Percentiles rank a stretch among this genome's conserved stretches.
phyloP scores from a whole-genome alignment of 2,329 filamentous ascomycete species.

The Corynespora cassiicola region DNA sequence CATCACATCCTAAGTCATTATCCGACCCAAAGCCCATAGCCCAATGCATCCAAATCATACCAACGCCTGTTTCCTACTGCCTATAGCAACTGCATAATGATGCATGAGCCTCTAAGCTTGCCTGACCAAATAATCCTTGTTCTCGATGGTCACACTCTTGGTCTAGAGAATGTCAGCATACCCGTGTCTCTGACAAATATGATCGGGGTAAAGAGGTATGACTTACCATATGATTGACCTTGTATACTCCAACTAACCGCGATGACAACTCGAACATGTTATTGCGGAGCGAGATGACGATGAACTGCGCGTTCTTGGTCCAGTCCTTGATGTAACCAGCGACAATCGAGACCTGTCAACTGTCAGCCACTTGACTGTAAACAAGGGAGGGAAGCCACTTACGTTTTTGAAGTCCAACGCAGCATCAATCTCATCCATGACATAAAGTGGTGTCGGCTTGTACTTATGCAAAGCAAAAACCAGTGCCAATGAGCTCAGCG shows the following conservation, averaged over 20 bases:
- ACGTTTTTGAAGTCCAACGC: constrained; percentile 98
- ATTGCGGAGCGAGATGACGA: constrained; percentile 96
- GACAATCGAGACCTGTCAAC: constrained; percentile 84
- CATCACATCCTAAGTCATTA: no score
- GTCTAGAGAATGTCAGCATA: constrained; percentile 48
- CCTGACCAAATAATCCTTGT: constrained; percentile 52
- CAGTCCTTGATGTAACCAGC: constrained; percentile 99
- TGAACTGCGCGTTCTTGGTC: constrained; percentile 98
- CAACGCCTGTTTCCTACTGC: no score
- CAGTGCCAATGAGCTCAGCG: constrained; percentile 85
- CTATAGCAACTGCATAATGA: no score
- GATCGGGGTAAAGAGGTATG: background rate
- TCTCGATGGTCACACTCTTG: constrained; percentile 61
- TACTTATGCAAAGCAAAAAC: constrained; percentile 99
- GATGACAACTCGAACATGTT: constrained; percentile 99
- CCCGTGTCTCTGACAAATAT: background rate
- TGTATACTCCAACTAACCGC: constrained; percentile 95
- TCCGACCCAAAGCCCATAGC: no score
- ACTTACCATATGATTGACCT: constrained; percentile 92
- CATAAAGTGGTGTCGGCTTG: constrained; percentile 95
- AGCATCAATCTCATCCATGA: constrained; percentile 99
- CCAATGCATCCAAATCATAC: no score
- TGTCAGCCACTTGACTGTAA: constrained; percentile 4
- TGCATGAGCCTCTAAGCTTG: constrained; percentile 16
- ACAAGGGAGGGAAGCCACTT: constrained; percentile 52